Evolutionary conservation across 768 basidiomycete genomes (phyloP).

Genomic region (Kwoniella dendrophila): DNA sequence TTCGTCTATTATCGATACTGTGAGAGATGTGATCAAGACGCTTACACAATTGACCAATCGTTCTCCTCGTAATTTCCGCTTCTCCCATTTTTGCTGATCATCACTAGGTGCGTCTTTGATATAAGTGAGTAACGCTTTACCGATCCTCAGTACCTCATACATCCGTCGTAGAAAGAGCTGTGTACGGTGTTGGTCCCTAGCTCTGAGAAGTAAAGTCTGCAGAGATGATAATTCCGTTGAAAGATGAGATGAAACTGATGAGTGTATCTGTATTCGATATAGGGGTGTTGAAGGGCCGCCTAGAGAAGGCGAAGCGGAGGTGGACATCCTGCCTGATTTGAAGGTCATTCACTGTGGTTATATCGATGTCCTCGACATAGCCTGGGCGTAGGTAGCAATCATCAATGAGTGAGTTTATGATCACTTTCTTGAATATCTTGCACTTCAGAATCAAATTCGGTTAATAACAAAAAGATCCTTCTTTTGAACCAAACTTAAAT

Average conservation of each 20-base stretch:
- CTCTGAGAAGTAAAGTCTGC: slow-evolving; percentile 20
- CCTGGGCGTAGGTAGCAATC: too few species aligned
- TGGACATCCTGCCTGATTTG: neutral
- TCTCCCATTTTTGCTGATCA: slow-evolving; percentile 7
- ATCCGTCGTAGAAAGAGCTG: slow-evolving; percentile 39
- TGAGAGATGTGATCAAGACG: neutral
- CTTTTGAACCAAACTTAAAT: too few species aligned
- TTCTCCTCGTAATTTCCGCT: neutral
- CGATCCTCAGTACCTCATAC: slow-evolving; percentile 28
- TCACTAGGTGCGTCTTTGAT: neutral
- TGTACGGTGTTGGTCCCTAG: slow-evolving; percentile 40
- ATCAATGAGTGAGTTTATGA: too few species aligned
- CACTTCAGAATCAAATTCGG: too few species aligned
- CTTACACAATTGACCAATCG: slow-evolving; percentile 2
- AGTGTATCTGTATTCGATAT: slow-evolving; percentile 15
- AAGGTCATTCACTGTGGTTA: too few species aligned
- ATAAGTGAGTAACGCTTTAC: slow-evolving; percentile 4
- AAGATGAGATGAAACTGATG: slow-evolving; percentile 32
- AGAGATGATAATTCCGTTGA: slow-evolving; percentile 32
- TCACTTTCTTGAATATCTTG: too few species aligned
- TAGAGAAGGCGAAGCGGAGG: too few species aligned
- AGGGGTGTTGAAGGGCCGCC: slow-evolving; percentile 4
- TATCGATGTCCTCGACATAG: too few species aligned
- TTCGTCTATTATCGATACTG: neutral
- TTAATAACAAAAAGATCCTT: too few species aligned